A percentile compares a stretch with the other conserved stretches of the same genome.
These are phyloP conservation scores for Trichoderma polysporum DNA, from an alignment of 2,329 filamentous ascomycete genomes.

Conservation along the genomic window DNA sequence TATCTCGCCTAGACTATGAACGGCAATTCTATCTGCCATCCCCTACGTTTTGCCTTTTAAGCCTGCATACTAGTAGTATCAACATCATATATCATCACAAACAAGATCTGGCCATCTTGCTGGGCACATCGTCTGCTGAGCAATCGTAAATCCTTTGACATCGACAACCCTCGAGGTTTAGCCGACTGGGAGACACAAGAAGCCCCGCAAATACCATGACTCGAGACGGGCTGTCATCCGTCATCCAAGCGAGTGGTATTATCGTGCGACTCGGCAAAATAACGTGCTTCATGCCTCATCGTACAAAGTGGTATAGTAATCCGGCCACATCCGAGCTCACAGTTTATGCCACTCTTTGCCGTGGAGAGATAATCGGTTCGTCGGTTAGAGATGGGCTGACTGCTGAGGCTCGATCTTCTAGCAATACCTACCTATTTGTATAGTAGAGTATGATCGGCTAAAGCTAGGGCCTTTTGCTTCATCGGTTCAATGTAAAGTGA, in stretches of 20 bases:
- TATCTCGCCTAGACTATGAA: not conserved
- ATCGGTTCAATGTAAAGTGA: not conserved
- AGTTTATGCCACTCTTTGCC: not conserved
- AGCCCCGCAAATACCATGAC: not conserved
- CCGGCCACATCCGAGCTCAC: not conserved
- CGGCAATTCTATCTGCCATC: not conserved
- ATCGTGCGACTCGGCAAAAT: slow-evolving; percentile 7
- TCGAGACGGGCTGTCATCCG: not conserved
- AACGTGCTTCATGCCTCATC: not conserved
- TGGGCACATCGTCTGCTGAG: not conserved
- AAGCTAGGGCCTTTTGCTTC: not conserved
- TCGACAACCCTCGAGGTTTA: not conserved
- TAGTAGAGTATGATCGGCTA: not conserved
- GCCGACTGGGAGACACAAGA: not conserved
- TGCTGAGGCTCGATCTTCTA: not conserved
- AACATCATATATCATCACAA: not conserved
- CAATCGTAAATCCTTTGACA: not conserved
- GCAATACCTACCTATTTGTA: not conserved
- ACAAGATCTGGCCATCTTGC: not conserved
- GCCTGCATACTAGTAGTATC: not conserved
- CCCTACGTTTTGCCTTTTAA: not conserved
- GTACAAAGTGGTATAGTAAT: not conserved
- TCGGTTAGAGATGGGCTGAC: not conserved
- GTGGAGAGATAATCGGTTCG: not conserved
- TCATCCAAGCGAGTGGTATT: not conserved